Conservation (phyloP, 2,329 filamentous ascomycete genomes). For the Ascochyta clinopodiicola region DNA sequence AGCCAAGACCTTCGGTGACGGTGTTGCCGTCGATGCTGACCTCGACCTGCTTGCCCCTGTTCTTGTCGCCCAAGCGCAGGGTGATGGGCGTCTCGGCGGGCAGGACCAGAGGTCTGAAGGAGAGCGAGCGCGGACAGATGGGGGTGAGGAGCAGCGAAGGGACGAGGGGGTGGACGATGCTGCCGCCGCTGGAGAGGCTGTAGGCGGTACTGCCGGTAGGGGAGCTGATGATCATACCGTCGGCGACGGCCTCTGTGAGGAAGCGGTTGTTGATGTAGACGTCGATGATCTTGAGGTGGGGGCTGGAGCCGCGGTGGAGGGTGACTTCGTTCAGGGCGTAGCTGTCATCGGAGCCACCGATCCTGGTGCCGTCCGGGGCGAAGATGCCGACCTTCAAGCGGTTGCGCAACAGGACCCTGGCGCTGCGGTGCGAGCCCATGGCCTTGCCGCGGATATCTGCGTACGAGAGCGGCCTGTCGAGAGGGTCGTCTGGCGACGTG, state of each 20-base stretch:
- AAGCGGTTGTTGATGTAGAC: conserved; percentile 89
- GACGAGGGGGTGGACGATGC: conserved; percentile 92
- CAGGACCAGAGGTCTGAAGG: conserved; percentile 88
- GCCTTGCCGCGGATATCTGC: conserved; percentile 78
- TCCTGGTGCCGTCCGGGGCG: conserved; percentile 66
- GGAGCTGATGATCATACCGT: conserved; percentile 92
- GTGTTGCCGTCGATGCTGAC: conserved; percentile 58
- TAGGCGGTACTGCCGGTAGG: conserved; percentile 97
- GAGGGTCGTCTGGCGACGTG: conserved; percentile 66
- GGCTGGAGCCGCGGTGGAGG: conserved; percentile 86
- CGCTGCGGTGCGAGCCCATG: conserved; percentile 75
- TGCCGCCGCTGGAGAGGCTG: conserved; percentile 88
- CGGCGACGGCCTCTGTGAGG: conserved; percentile 90
- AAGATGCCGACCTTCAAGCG: conserved; percentile 86
- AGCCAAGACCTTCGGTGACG: conserved; percentile 51
- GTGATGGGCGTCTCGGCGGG: conserved; percentile 85
- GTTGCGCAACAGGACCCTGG: conserved; percentile 85
- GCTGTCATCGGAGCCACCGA: conserved; percentile 49
- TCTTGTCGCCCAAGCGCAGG: conserved; percentile 74
- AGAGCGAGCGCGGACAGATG: conserved; percentile 90
- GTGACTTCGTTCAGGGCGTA: conserved; percentile 94
- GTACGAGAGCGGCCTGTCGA: conserved; percentile 59
- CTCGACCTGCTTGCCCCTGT: conserved; percentile 57
- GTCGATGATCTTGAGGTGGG: conserved; percentile 90
- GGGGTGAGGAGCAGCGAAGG: conserved; percentile 88